Percentiles rank a stretch among this genome's conserved stretches.
These are phyloP conservation scores for Allomyces javanicus DNA, from an alignment of 192 early-diverging fungal genomes.

Conservation along the genomic window DNA sequence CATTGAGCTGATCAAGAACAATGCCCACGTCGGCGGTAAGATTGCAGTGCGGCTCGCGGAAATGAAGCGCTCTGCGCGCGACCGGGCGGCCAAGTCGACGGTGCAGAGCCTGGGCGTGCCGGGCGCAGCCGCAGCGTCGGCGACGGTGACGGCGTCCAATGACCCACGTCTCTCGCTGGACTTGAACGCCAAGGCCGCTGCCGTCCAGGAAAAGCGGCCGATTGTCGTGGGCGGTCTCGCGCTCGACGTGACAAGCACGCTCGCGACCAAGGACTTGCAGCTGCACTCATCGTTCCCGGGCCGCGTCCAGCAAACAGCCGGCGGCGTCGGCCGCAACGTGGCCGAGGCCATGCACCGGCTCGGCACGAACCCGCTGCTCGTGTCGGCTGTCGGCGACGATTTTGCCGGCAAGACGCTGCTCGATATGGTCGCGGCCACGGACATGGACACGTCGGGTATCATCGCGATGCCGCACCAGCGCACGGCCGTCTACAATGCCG, in stretches of 20 bases:
- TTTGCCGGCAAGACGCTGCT: slow-evolving; percentile 31
- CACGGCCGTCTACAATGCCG: slow-evolving; percentile 66
- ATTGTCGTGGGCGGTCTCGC: slow-evolving; percentile 74
- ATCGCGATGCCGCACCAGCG: slow-evolving; percentile 9
- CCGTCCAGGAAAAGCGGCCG: slow-evolving; percentile 18
- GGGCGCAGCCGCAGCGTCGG: background rate
- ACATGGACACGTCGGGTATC: slow-evolving; percentile 25
- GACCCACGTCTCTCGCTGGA: slow-evolving; percentile 5
- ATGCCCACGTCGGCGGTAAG: slow-evolving; percentile 58
- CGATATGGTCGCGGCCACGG: slow-evolving; percentile 24
- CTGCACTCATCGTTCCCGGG: slow-evolving; percentile 56
- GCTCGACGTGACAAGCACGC: slow-evolving; percentile 57
- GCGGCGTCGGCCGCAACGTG: slow-evolving; percentile 87
- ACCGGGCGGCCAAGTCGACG: too few relatives aligned
- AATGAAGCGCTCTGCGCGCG: background rate
- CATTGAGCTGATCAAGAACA: slow-evolving; percentile 80
- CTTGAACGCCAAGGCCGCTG: background rate
- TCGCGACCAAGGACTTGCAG: slow-evolving; percentile 4
- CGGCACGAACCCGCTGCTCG: slow-evolving; percentile 37
- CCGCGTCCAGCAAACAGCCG: slow-evolving; percentile 34
- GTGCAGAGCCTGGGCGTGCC: too few relatives aligned
- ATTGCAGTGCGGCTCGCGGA: slow-evolving; percentile 42
- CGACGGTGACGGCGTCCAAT: slow-evolving; percentile 6
- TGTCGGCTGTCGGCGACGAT: slow-evolving; percentile 57
- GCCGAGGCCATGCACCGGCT: slow-evolving; percentile 55